Evolutionary conservation across 83 land plant genomes (phyloP).

Genomic region (Thuja plicata): DNA sequence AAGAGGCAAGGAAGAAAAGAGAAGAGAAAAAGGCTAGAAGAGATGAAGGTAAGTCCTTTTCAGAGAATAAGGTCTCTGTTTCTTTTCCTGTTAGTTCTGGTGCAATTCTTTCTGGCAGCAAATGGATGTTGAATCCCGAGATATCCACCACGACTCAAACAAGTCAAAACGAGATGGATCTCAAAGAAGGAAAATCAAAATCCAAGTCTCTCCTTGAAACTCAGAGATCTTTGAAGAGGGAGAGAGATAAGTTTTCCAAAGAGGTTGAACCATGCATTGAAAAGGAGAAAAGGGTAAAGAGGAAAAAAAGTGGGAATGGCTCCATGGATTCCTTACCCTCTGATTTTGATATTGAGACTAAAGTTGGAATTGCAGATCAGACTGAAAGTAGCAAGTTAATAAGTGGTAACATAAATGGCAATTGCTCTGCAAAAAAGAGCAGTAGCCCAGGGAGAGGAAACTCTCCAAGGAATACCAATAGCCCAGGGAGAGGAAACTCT

Average conservation of each 20-base stretch:
- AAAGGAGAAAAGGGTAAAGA: constrained; percentile 3
- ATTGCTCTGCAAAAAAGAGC: not conserved
- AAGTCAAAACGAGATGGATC: constrained; percentile 2
- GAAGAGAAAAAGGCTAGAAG: constrained; percentile 36
- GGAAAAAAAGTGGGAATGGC: not conserved
- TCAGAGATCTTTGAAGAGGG: constrained; percentile 12
- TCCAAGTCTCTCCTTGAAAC: not conserved
- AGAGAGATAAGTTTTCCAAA: not conserved
- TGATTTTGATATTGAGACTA: not conserved
- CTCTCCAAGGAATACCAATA: constrained; percentile 4
- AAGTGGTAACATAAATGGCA: not conserved
- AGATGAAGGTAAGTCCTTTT: constrained; percentile 23
- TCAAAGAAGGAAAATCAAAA: not conserved
- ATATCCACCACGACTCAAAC: not conserved
- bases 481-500: constrained; percentile 4
- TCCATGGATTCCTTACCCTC: constrained; percentile 1
- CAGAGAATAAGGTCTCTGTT: not conserved
- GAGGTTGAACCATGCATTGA: not conserved
- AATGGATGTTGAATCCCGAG: constrained; percentile 9
- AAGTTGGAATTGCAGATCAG: not conserved
- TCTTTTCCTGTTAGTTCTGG: constrained; percentile 5
- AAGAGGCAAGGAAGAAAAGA: constrained; percentile 35
- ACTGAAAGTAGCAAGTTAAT: not conserved
- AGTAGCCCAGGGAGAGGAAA: not conserved
- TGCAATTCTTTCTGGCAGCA: not conserved